Base-by-base conservation (phyloP, 164 flowering plant species). In the Umbellularia californica region DNA sequence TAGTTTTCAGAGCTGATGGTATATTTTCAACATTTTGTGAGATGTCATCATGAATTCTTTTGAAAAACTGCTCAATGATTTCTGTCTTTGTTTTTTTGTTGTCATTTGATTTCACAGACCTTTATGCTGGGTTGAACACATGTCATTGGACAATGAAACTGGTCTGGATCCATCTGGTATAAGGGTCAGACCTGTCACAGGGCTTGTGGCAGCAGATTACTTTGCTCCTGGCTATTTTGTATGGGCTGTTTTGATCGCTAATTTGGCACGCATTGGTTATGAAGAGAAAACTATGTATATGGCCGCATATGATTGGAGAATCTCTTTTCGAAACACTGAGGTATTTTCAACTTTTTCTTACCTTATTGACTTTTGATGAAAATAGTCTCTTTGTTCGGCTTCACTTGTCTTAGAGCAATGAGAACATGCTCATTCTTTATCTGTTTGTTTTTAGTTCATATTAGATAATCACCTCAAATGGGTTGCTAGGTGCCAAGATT, bases 251-350 rank as follows among this genome's bases (percentile, higher is more conserved):
- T 75, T 87, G 67, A 88, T 88, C 79, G 92, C 87, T 13, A 88
- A 88, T 83, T 83, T 87, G 84, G 92, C 92, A 55, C 85, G 83
- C 68, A 84, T 88, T 65, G 92, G 92, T 1, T 88, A 88, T 79
- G 92, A 88, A 79, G 90, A 88, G 81, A 88, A 88, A 75, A 87
- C 84, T 47, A 88, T 88, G 92, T 84, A 85, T 72, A 88, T 88
- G 92, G 92, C 92, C 66, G 82, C 92, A 62, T 87, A 88, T 78
- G 92, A 88, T 71, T 88, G 92, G 92, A 87, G 92, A 76, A 50
- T 88, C 13, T 79, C 92, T 69, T 88, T 88, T 78, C 92, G 87
- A 58, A 82, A 88, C 79, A 88, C 92, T 65, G 92, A 88, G 87
- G 90, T 88, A 75, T 58, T 41, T 68, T 24, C 14, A 58, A 17